phyloP scores from a whole-genome alignment of 1,284 basidiomycete species.

The Ustilago bromivora region DNA sequence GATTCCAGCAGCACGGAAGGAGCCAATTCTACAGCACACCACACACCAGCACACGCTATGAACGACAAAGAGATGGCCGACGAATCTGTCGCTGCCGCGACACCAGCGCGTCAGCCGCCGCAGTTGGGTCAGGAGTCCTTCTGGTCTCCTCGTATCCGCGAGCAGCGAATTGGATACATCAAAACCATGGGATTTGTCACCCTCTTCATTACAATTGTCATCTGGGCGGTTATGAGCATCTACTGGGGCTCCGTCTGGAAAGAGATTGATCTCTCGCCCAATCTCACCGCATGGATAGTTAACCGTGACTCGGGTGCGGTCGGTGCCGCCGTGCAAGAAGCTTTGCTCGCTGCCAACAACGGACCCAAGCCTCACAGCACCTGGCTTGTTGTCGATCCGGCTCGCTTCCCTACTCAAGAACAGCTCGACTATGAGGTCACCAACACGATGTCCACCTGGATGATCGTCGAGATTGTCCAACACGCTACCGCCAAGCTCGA shows the following conservation, averaged over 20 bases:
- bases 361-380: slow-evolving; percentile 56
- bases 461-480: slow-evolving; percentile 52
- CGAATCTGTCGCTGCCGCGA: slow-evolving; percentile 11
- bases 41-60: background rate
- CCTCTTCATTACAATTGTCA: slow-evolving; percentile 46
- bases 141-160: slow-evolving; percentile 47
- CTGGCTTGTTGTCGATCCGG: slow-evolving; percentile 46
- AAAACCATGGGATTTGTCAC: slow-evolving; percentile 40
- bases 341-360: slow-evolving; percentile 50
- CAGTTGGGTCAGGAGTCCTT: slow-evolving; percentile 46
- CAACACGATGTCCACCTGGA: slow-evolving; percentile 37
- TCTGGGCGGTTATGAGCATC: slow-evolving; percentile 55
- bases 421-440: slow-evolving; percentile 53
- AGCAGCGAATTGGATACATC: slow-evolving; percentile 40
- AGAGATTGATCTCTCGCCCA: slow-evolving; percentile 45
- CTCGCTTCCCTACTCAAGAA: slow-evolving; percentile 38
- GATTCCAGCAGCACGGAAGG: slow-evolving; percentile 15
- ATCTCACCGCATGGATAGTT: slow-evolving; percentile 56
- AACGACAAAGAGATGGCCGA: slow-evolving; percentile 10
- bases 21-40: slow-evolving; percentile 9
- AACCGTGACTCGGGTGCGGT: slow-evolving; percentile 60
- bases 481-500: slow-evolving; percentile 49
- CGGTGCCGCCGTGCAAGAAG: slow-evolving; percentile 45
- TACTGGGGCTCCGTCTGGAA: slow-evolving; percentile 66
- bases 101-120: slow-evolving; percentile 37